Evolutionary conservation across 331 rosid genomes (phyloP).

Genomic region (Cydonia oblonga): DNA sequence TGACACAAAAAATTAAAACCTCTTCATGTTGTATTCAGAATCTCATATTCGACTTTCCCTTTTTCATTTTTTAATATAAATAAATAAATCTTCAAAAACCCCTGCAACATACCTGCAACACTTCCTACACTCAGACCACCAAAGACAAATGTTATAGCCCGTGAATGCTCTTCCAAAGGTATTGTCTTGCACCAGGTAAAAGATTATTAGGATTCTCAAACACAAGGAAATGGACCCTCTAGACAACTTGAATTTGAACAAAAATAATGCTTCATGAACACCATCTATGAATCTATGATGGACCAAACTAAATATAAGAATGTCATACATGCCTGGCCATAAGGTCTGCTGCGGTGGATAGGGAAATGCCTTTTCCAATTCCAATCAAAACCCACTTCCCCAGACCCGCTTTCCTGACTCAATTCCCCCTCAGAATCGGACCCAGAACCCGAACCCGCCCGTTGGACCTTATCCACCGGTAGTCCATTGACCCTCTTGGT

Average conservation of each 20-base stretch:
- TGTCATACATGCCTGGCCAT: constrained; percentile 84
- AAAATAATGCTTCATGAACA: neutral
- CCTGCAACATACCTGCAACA: constrained; percentile 57
- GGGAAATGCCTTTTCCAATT: constrained; percentile 88
- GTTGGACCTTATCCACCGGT: constrained; percentile 23
- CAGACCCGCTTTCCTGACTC: constrained; percentile 15
- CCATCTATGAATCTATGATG: neutral
- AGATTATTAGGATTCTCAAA: neutral
- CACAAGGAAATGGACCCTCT: neutral
- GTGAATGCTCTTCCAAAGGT: constrained; percentile 91
- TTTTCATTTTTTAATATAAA: too few species aligned
- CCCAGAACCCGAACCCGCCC: constrained; percentile 13
- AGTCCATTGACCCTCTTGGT: constrained; percentile 20
- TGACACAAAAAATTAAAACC: neutral
- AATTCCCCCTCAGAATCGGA: constrained; percentile 19
- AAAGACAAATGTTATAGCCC: constrained; percentile 89
- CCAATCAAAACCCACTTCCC: constrained; percentile 10
- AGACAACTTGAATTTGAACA: neutral
- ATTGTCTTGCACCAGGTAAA: constrained; percentile 49
- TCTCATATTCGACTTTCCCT: neutral
- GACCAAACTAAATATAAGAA: neutral
- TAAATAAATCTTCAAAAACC: neutral
- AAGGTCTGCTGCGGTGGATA: constrained; percentile 89
- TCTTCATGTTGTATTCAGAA: neutral
- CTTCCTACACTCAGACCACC: constrained; percentile 98